Conservation (phyloP, 495 filamentous ascomycete species). For the Neurospora intermedia region DNA sequence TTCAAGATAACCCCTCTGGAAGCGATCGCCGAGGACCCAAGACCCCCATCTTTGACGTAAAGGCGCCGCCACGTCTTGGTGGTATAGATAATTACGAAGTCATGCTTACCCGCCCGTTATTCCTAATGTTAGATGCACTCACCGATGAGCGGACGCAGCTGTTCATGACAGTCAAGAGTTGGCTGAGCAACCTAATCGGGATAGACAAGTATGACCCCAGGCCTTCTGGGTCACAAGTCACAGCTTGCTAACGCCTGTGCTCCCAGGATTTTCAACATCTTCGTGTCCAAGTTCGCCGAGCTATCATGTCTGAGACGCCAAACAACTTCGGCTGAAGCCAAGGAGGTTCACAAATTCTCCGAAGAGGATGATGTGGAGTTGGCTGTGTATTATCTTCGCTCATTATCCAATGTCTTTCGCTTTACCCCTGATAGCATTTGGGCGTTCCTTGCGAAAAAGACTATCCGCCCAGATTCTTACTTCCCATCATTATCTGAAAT, state of each 20-base stretch:
- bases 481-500: conserved; percentile 30
- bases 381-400: conserved; percentile 67
- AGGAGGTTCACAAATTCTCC: conserved; percentile 11
- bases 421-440: conserved; percentile 51
- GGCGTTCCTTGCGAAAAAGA: conserved; percentile 45
- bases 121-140: conserved; percentile 73
- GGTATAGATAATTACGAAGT: conserved; percentile 48
- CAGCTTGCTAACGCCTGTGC: not conserved
- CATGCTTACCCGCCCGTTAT: conserved; percentile 71
- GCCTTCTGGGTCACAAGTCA: not conserved
- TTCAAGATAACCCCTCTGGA: conserved; percentile 45
- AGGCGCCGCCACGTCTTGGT: conserved; percentile 33
- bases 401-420: conserved; percentile 58
- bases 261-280: conserved; percentile 38
- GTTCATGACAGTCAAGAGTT: conserved; percentile 64
- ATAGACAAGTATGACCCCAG: conserved; percentile 43
- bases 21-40: conserved; percentile 38
- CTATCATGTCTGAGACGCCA: conserved; percentile 42
- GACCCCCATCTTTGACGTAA: conserved; percentile 39
- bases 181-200: conserved; percentile 68
- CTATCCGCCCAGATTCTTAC: conserved; percentile 27
- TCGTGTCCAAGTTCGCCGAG: conserved; percentile 43
- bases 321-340: not conserved
- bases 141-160: conserved; percentile 61
- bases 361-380: conserved; percentile 60